These are phyloP conservation scores for Phalaenopsis aphrodite DNA, from an alignment of 106 monocot genomes.

Conservation along the genomic window DNA sequence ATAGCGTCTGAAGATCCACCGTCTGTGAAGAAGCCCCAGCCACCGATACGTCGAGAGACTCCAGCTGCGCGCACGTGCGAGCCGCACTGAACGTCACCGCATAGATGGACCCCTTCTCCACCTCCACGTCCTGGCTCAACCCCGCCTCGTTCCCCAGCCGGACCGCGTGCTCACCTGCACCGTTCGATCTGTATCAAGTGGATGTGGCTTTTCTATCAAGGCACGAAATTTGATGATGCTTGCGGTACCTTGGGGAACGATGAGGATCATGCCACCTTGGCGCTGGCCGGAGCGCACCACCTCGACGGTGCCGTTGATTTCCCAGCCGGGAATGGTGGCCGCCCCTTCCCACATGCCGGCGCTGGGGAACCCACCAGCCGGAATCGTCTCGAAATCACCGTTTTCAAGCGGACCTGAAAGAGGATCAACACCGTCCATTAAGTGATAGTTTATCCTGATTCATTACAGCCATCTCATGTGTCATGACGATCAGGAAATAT, in stretches of 20 bases:
- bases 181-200: background rate
- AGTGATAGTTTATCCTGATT: background rate
- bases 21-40: constrained; percentile 19
- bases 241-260: constrained; percentile 72
- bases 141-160: constrained; percentile 88
- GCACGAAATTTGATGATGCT: background rate
- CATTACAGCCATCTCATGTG: background rate
- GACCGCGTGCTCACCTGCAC: constrained; percentile 63
- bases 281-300: constrained; percentile 75
- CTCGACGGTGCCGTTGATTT: constrained; percentile 82
- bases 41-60: constrained; percentile 74
- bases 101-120: constrained; percentile 73
- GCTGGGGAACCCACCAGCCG: constrained; percentile 50
- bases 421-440: background rate
- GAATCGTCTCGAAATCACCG: constrained; percentile 73
- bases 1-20: constrained; percentile 91
- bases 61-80: constrained; percentile 86
- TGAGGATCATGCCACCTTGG: constrained; percentile 95
- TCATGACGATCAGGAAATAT: background rate
- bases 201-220: background rate
- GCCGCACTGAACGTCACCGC: constrained; percentile 89
- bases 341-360: constrained; percentile 22
- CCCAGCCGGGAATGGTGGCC: constrained; percentile 56
- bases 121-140: constrained; percentile 41
- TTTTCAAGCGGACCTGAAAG: constrained; percentile 71